Base-by-base conservation (phyloP, 805 yeast genomes). In the Pichia sporocuriosa region DNA sequence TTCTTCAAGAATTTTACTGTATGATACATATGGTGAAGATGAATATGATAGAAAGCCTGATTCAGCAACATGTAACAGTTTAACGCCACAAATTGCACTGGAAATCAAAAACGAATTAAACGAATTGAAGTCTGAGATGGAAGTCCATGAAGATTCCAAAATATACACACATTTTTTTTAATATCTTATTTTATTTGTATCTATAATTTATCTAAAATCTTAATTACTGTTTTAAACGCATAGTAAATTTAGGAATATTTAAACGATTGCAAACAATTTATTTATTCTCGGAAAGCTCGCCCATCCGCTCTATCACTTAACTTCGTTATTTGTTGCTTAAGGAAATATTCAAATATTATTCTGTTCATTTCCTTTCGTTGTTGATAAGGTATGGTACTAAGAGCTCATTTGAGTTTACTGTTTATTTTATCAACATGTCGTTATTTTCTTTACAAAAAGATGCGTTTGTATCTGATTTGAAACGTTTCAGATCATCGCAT, bases 11-110 rank as follows among this genome's bases (percentile, higher is more conserved):
- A 85, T 93, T 43, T 73, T 85, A 7, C 72, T 93, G 32, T 90
- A 80, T 61, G 94, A 87, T 46, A 90, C 96, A 0, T 87, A 83
- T 60, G 74, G 81, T 44, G 79, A 80, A 28, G 79, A 75, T 16
- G 96, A 84, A 50, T 90, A 90, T 61, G 97, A 90, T 61, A 77
- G 98, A 54, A 87, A 81, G 49, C 96, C 97, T 0, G 97, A 88
- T 48, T 69, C 80, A 23, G 95, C 95, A 3, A 88, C 97, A 2
- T 90, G 97, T 64, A 87, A 89, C 61, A 87, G 82, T 57, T 69
- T 88, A 59, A 88, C 96, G 1, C 96, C 97, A 6, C 69, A 73
- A 43, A 64, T 88, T 57, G 96, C 97, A 0, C 88, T 85, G 59
- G 77, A 76, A 61, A 87, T 90, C 53, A 83, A 81, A 62, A 84